phyloP scores from a whole-genome alignment of 495 filamentous ascomycete genomes.

The Corynascus novoguineensis region DNA sequence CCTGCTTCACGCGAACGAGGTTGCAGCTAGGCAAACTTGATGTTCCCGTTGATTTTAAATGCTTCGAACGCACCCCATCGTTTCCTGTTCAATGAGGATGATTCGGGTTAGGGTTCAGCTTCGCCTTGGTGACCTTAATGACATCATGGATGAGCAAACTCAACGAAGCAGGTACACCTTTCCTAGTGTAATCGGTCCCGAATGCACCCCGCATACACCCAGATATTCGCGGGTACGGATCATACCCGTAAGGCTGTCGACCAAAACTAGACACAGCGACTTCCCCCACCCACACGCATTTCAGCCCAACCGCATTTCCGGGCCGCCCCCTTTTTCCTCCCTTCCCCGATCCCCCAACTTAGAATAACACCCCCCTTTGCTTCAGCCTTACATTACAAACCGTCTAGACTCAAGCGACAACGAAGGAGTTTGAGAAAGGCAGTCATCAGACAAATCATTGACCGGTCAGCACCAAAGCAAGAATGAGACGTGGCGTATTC shows the following conservation, averaged over 20 bases:
- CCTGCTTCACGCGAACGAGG: too few relatives aligned
- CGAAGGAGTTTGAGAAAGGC: not conserved
- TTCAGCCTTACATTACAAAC: not conserved
- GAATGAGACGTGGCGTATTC: conserved; percentile 7
- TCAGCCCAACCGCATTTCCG: conserved; percentile 11
- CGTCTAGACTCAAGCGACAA: not conserved
- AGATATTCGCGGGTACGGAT: too few relatives aligned
- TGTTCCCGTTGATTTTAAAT: too few relatives aligned
- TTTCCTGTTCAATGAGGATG: too few relatives aligned
- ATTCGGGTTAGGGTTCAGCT: not conserved
- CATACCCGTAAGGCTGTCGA: conserved; percentile 11
- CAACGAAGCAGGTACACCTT: too few relatives aligned
- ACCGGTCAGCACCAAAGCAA: not conserved
- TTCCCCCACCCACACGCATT: conserved; percentile 6
- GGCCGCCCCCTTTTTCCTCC: conserved; percentile 2
- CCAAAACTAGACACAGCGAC: not conserved
- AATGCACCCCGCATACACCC: not conserved
- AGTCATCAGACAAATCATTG: not conserved
- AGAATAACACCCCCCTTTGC: not conserved
- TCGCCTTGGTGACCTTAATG: not conserved
- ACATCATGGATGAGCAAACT: too few relatives aligned
- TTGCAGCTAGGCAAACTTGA: too few relatives aligned
- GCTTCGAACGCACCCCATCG: too few relatives aligned
- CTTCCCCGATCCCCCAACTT: not conserved
- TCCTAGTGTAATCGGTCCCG: too few relatives aligned